Evolutionary conservation across 495 filamentous ascomycete genomes (phyloP), one percentile per base, ranked within the genome.

Genomic region (Trichoderma virens): DNA sequence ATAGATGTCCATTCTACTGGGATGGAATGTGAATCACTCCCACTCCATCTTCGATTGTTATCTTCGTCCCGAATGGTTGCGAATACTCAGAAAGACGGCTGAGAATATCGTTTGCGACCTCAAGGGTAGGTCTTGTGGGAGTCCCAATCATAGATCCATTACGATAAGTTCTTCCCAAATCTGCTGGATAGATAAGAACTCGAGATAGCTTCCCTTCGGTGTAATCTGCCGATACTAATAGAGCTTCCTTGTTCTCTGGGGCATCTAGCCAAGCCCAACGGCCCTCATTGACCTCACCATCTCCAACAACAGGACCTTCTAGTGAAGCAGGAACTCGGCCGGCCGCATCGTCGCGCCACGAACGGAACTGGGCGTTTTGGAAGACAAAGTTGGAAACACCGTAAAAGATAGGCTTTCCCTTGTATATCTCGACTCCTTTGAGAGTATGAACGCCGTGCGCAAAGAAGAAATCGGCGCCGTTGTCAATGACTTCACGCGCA

Each of bases 371-470:
- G 3, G 51, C 8, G 20, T 56, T 27, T 16, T 56, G 51, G 51
- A 56, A 56, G 11, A 56, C 51, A 56, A 56, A 56, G 13, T 56
- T 56, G 51, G 51, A 56, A 7, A 56, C 25, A 7, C 51, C 51
- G 25, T 56, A 56, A 25, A 56, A 56, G 23, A 56, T 56, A 0
- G 51, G 51, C 25, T 56, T 56, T 16, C 51, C 51, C 25, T 56
- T 56, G 51, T 56, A 56, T 30, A 56, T 56, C 25, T 56, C 51
- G 6, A 56, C 51, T 13, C 51, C 51, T 13, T 56, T 56, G 51
- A 56, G 51, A 5, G 51, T 56, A 30, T 56, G 51, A 2, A 56
- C 51, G 13, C 51, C 51, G 51, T 56, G 51, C 8, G 16, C 51
- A 5, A 56, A 56, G 51, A 56, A 56, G 25, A 56, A 56, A 9